These are phyloP conservation scores for Aspergillus terreus DNA, from an alignment of 2,329 filamentous ascomycete genomes.

Conservation along the genomic window DNA sequence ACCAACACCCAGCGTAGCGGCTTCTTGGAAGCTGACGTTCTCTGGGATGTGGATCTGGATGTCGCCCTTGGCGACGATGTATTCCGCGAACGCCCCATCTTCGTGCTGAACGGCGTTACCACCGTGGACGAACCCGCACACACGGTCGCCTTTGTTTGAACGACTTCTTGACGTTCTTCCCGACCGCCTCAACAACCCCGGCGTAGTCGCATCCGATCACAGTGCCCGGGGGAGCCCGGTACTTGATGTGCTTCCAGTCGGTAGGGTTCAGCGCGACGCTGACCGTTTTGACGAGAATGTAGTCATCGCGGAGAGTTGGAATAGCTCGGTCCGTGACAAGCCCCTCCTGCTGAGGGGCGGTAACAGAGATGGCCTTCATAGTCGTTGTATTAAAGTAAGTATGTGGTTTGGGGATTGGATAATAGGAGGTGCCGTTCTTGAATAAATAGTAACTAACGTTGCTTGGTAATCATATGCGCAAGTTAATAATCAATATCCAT, in stretches of 20 bases:
- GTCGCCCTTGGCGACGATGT: constrained; percentile 50
- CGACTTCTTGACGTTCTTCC: constrained; percentile 42
- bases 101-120: constrained; percentile 36
- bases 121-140: constrained; percentile 52
- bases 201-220: constrained; percentile 52
- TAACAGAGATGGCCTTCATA: constrained; percentile 35
- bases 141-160: constrained; percentile 52
- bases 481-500: no score
- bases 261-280: constrained; percentile 54
- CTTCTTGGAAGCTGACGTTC: constrained; percentile 48
- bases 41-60: constrained; percentile 47
- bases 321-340: constrained; percentile 31
- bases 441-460: no score
- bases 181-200: constrained; percentile 52
- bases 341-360: constrained; percentile 21
- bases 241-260: constrained; percentile 52
- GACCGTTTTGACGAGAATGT: constrained; percentile 52
- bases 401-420: background rate
- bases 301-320: constrained; percentile 45
- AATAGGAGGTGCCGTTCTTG: background rate
- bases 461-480: no score
- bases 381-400: constrained; percentile 1
- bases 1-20: constrained; percentile 50
- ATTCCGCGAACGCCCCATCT: constrained; percentile 54
- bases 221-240: constrained; percentile 29